phyloP scores from a whole-genome alignment of 2,329 filamentous ascomycete species.

The Talaromyces atroroseus region DNA sequence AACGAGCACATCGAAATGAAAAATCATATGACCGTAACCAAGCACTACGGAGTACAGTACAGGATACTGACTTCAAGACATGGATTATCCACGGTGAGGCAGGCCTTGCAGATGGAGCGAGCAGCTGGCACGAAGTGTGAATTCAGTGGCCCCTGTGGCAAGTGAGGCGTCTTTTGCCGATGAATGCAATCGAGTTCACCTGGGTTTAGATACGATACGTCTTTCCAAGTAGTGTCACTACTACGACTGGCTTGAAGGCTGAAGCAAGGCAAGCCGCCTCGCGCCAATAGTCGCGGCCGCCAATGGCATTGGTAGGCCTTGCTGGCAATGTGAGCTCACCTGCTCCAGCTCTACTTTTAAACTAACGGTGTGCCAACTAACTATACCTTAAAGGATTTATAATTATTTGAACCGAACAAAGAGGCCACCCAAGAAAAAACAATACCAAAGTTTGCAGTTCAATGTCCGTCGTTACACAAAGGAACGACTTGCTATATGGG shows the following conservation, averaged over 20 bases:
- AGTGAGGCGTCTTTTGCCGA: constrained; percentile 1
- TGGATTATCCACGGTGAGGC: background rate
- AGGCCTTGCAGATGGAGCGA: background rate
- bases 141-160: background rate
- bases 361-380: background rate
- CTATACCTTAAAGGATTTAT: background rate
- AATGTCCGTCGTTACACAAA: background rate
- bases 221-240: background rate
- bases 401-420: background rate
- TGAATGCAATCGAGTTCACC: background rate
- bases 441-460: too few species aligned
- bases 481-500: background rate
- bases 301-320: background rate
- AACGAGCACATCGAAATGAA: background rate
- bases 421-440: background rate
- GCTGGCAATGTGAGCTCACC: background rate
- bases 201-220: background rate
- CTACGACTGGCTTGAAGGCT: background rate
- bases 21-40: background rate
- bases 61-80: too few species aligned
- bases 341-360: background rate
- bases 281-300: constrained; percentile 9
- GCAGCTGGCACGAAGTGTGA: background rate
- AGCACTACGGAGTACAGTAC: too few species aligned
- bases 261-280: constrained; percentile 6